Evolutionary conservation across 176 grass and related monocot species (phyloP).

Genomic region (Ananas comosus): DNA sequence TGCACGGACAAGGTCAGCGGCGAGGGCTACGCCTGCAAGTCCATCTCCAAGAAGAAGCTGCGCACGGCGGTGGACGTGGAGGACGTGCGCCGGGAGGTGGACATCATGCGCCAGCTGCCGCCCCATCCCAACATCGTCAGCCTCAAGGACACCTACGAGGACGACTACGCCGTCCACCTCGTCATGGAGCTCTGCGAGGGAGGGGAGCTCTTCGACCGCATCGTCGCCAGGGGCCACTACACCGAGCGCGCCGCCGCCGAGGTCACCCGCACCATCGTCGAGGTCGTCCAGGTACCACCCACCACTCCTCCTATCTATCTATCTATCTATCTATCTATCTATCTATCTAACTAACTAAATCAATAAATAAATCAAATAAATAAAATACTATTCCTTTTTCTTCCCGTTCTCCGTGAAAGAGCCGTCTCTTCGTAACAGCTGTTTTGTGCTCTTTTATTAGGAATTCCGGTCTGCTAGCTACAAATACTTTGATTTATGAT

Average conservation of each 20-base stretch:
- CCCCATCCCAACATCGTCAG: constrained; percentile 70
- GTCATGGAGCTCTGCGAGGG: constrained; percentile 99
- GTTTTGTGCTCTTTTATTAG: no score
- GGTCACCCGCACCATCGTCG: constrained; percentile 79
- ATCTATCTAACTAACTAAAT: no score
- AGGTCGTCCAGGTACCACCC: constrained; percentile 62
- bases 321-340: no score
- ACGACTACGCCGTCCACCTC: constrained; percentile 77
- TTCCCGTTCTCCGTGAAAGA: no score
- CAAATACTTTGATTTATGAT: no score
- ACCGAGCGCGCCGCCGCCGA: constrained; percentile 80
- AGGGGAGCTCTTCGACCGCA: constrained; percentile 93
- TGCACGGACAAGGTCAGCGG: constrained; percentile 18
- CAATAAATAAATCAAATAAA: no score
- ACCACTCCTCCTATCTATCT: no score
- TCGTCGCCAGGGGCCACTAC: constrained; percentile 76
- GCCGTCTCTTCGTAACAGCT: no score
- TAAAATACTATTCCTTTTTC: no score
- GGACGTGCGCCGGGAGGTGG: constrained; percentile 90
- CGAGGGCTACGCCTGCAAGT: constrained; percentile 25
- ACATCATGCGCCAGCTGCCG: constrained; percentile 93
- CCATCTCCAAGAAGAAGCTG: constrained; percentile 28
- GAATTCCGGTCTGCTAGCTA: no score
- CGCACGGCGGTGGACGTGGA: constrained; percentile 67
- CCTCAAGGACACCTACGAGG: constrained; percentile 84